Conservation (phyloP, 1,284 basidiomycete species). For the Trametes polyzona region DNA sequence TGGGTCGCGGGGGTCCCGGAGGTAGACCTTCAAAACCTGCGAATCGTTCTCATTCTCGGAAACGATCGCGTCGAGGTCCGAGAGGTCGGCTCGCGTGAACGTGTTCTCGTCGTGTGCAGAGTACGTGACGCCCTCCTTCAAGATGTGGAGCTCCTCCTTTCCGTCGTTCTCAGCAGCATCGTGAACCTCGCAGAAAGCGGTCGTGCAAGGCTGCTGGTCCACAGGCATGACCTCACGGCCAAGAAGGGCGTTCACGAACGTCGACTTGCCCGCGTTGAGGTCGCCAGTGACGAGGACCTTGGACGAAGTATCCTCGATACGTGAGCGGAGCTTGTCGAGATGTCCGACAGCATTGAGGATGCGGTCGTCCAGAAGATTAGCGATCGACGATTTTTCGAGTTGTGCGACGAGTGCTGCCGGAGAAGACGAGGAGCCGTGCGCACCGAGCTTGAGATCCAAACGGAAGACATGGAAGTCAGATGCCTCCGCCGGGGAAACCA, state of each 20-base stretch:
- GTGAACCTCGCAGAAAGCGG: conserved; percentile 96
- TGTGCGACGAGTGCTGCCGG: conserved; percentile 86
- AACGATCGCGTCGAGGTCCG: conserved; percentile 82
- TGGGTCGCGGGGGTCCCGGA: conserved; percentile 74
- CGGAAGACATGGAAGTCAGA: conserved; percentile 85
- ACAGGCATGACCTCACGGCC: conserved; percentile 93
- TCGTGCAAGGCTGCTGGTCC: conserved; percentile 98
- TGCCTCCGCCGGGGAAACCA: conserved; percentile 46
- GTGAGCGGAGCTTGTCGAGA: conserved; percentile 82
- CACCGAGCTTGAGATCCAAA: conserved; percentile 91
- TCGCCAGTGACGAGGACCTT: conserved; percentile 99
- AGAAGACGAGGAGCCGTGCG: conserved; percentile 68
- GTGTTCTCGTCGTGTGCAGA: conserved; percentile 75
- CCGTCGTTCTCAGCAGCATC: conserved; percentile 86
- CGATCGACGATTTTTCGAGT: conserved; percentile 91
- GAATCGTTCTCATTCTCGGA: conserved; percentile 77
- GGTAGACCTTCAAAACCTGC: conserved; percentile 83
- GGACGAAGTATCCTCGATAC: conserved; percentile 91
- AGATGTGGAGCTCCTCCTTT: conserved; percentile 82
- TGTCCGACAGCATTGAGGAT: conserved; percentile 81
- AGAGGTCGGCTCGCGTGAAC: conserved; percentile 70
- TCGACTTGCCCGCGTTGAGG: conserved; percentile 98
- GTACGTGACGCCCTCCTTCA: conserved; percentile 76
- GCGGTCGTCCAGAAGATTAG: conserved; percentile 89
- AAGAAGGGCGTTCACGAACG: conserved; percentile 94